A percentile compares a stretch with the other conserved stretches of the same genome.
phyloP scores from a whole-genome alignment of 192 early-diverging fungal genomes.

The Linnemannia zychae region DNA sequence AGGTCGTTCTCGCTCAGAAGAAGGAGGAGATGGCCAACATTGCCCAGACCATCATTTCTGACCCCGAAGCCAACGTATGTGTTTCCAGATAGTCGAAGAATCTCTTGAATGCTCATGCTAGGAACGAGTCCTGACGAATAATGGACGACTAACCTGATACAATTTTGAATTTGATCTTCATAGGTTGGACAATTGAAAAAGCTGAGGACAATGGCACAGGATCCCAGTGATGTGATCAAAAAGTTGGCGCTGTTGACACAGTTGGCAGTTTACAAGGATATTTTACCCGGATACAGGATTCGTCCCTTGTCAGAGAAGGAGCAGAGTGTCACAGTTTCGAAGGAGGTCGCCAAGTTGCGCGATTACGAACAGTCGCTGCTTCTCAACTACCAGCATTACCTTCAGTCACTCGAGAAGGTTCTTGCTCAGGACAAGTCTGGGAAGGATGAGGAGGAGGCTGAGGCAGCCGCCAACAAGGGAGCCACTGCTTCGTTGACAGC shows the following conservation, averaged over 20 bases:
- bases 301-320: slow-evolving; percentile 89
- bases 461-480: slow-evolving; percentile 1
- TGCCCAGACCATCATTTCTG: slow-evolving; percentile 82
- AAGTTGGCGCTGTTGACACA: slow-evolving; percentile 89
- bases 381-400: slow-evolving; percentile 85
- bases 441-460: slow-evolving; percentile 41
- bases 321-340: slow-evolving; percentile 80
- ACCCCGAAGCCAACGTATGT: slow-evolving; percentile 82
- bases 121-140: neutral
- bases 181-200: slow-evolving; percentile 76
- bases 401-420: slow-evolving; percentile 78
- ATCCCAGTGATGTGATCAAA: slow-evolving; percentile 73
- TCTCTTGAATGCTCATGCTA: neutral
- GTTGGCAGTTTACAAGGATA: slow-evolving; percentile 94
- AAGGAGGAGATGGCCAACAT: slow-evolving; percentile 87
- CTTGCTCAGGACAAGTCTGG: slow-evolving; percentile 38
- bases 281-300: slow-evolving; percentile 96
- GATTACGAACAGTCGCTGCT: slow-evolving; percentile 89
- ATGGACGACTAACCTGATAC: neutral
- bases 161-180: neutral
- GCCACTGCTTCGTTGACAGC: slow-evolving; percentile 37
- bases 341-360: slow-evolving; percentile 91
- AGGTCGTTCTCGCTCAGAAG: slow-evolving; percentile 70
- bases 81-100: neutral
- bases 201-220: slow-evolving; percentile 75